phyloP scores from a whole-genome alignment of 139 green algal genomes.

The Closterium sp. region DNA sequence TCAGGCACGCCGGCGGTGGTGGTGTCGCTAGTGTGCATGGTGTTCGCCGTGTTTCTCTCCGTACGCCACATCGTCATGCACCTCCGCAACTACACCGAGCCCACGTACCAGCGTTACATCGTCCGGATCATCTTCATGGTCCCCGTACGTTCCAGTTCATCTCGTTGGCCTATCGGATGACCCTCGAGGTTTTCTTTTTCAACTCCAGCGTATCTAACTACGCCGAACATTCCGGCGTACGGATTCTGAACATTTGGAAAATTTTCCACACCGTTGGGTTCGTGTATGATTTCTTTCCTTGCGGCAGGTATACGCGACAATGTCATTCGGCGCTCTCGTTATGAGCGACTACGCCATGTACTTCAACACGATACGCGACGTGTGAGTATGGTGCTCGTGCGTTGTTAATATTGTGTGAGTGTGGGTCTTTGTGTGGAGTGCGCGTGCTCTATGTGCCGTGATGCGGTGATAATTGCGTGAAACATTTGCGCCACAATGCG shows the following conservation, averaged over 20 bases:
- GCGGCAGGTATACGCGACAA: conserved; percentile 69
- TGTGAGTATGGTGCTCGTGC: conserved; percentile 26
- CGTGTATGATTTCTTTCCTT: conserved; percentile 19
- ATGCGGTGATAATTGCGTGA: too few relatives aligned
- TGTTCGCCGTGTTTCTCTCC: conserved; percentile 13
- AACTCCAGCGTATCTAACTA: too few relatives aligned
- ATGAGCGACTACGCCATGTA: conserved; percentile 74
- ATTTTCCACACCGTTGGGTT: neutral
- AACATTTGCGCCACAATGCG: too few relatives aligned
- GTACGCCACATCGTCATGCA: conserved; percentile 82
- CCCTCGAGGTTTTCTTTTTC: too few relatives aligned
- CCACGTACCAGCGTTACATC: conserved; percentile 94
- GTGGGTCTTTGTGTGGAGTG: too few relatives aligned
- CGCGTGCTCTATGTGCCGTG: too few relatives aligned
- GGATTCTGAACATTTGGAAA: too few relatives aligned
- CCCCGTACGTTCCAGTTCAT: conserved; percentile 60
- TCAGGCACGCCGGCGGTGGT: neutral
- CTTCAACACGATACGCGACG: conserved; percentile 86
- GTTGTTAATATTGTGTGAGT: too few relatives aligned
- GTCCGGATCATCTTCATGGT: conserved; percentile 98
- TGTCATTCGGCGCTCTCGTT: conserved; percentile 78
- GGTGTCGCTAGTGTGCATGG: conserved; percentile 23
- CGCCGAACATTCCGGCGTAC: neutral
- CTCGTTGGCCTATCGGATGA: too few relatives aligned
- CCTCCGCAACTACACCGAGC: conserved; percentile 87